Evolutionary conservation across 129 eudicot species (phyloP).

Genomic region (Arctium minus): DNA sequence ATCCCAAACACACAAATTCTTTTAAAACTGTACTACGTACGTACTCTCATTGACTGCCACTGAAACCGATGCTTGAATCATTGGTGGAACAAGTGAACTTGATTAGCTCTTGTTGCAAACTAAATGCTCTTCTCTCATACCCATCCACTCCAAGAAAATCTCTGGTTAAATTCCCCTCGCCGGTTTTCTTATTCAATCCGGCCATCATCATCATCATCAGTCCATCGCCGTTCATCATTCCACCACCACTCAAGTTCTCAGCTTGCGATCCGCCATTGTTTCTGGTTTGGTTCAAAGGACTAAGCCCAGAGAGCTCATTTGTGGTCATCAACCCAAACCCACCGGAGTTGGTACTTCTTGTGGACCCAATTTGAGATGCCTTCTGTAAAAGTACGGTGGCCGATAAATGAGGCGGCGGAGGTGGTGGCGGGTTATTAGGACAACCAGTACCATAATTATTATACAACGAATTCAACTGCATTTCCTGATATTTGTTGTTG

Average conservation of each 20-base stretch:
- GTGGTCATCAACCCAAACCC: slow-evolving; percentile 50
- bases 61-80: slow-evolving; percentile 20
- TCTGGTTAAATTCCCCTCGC: slow-evolving; percentile 54
- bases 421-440: slow-evolving; percentile 19
- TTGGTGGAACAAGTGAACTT: slow-evolving; percentile 44
- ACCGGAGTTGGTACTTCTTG: slow-evolving; percentile 40
- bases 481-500: slow-evolving; percentile 23
- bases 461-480: slow-evolving; percentile 38
- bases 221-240: slow-evolving; percentile 28
- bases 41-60: slow-evolving; percentile 15
- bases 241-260: slow-evolving; percentile 27
- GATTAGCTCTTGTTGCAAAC: slow-evolving; percentile 47
- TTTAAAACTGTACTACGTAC: neutral
- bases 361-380: slow-evolving; percentile 77
- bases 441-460: slow-evolving; percentile 15
- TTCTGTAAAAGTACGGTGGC: slow-evolving; percentile 78
- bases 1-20: neutral
- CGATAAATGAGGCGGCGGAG: slow-evolving; percentile 47
- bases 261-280: slow-evolving; percentile 17
- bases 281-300: slow-evolving; percentile 11
- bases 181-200: slow-evolving; percentile 14
- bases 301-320: slow-evolving; percentile 20
- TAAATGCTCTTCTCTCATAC: slow-evolving; percentile 26
- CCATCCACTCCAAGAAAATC: slow-evolving; percentile 88
- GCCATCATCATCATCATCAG: slow-evolving; percentile 40